Conservation (phyloP, 768 basidiomycete species). For the Auricularia cornea region DNA sequence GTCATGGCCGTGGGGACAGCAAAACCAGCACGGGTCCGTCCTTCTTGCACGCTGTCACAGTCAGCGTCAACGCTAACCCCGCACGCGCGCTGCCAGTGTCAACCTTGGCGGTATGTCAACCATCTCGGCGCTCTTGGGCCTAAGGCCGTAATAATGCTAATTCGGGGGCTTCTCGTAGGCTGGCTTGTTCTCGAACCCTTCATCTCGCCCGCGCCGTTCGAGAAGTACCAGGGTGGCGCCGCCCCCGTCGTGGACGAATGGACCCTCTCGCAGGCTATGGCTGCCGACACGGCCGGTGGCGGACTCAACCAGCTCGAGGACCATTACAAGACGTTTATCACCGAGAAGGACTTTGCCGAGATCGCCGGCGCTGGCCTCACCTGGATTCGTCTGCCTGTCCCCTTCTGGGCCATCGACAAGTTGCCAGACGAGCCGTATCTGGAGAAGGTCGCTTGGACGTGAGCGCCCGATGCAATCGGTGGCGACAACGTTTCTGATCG, state of each 20-base stretch:
- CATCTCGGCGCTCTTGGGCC: background rate
- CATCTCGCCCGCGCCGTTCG: slow-evolving; percentile 56
- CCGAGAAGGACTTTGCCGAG: slow-evolving; percentile 67
- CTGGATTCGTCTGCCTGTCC: slow-evolving; percentile 72
- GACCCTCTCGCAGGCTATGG: slow-evolving; percentile 58
- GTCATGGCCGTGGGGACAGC: slow-evolving; percentile 59
- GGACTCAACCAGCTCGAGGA: slow-evolving; percentile 58
- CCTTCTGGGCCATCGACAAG: slow-evolving; percentile 81
- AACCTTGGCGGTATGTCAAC: slow-evolving; percentile 5
- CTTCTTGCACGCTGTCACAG: background rate
- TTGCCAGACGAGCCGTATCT: slow-evolving; percentile 72
- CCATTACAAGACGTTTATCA: slow-evolving; percentile 76
- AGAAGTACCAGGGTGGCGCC: slow-evolving; percentile 40
- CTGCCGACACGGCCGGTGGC: slow-evolving; percentile 48
- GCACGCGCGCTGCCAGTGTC: background rate
- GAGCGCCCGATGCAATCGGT: slow-evolving; percentile 15
- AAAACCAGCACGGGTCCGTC: slow-evolving; percentile 53
- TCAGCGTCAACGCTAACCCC: background rate
- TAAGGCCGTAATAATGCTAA: background rate
- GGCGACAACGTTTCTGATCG: background rate
- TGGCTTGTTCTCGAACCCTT: slow-evolving; percentile 75
- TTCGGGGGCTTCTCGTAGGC: slow-evolving; percentile 41
- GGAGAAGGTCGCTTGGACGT: slow-evolving; percentile 67
- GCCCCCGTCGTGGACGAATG: slow-evolving; percentile 49
- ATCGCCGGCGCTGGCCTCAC: slow-evolving; percentile 86